phyloP scores from a whole-genome alignment of 2,329 filamentous ascomycete species.

The Thyridium curvatum region DNA sequence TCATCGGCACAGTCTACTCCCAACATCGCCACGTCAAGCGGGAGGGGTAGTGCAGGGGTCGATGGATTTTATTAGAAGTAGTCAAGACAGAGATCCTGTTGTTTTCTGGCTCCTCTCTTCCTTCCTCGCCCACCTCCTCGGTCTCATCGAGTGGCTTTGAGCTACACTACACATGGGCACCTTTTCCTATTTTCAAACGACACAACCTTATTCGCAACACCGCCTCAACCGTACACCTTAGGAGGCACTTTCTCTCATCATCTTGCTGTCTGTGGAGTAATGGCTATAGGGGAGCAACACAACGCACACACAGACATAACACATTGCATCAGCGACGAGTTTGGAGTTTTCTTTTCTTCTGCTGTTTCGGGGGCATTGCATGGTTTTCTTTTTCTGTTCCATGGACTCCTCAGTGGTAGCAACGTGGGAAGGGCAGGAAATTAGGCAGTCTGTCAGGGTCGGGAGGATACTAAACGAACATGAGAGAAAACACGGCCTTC shows the following conservation, averaged over 20 bases:
- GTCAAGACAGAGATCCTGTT: not conserved
- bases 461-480: too few species aligned
- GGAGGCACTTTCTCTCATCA: constrained; percentile 1
- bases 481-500: too few species aligned
- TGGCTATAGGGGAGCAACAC: too few species aligned
- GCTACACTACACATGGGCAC: not conserved
- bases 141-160: not conserved
- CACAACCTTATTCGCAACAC: not conserved
- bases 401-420: too few species aligned
- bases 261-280: not conserved
- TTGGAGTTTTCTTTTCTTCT: not conserved
- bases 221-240: not conserved
- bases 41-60: constrained; percentile 16
- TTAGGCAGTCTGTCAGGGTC: too few species aligned
- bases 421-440: too few species aligned
- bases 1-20: constrained; percentile 32
- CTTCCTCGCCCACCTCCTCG: not conserved
- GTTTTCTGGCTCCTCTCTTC: not conserved
- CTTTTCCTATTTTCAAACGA: not conserved
- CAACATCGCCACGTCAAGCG: constrained; percentile 17
- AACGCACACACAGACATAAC: too few species aligned
- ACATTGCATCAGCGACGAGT: constrained; percentile 2
- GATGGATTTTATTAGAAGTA: constrained; percentile 27
- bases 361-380: too few species aligned
- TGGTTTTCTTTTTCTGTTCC: too few species aligned